phyloP scores from a whole-genome alignment of 2,329 filamentous ascomycete species.

The Parascedosporium putredinis region DNA sequence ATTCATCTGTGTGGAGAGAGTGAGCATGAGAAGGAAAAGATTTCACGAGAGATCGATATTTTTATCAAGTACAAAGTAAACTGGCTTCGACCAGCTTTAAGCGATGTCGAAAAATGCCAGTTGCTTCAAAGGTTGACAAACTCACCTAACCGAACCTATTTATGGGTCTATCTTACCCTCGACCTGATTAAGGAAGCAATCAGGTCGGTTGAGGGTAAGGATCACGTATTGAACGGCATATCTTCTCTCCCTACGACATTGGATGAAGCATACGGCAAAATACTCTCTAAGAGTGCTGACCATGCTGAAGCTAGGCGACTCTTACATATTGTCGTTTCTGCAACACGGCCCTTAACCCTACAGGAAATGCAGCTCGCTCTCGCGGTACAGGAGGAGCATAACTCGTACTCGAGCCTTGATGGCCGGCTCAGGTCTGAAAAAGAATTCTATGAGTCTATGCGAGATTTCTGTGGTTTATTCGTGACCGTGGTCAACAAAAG shows the following conservation, averaged over 20 bases:
- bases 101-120: neutral
- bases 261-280: conserved; percentile 18
- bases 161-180: neutral
- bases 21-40: neutral
- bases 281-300: conserved; percentile 14
- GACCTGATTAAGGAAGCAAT: neutral
- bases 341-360: conserved; percentile 15
- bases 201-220: no score
- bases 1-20: neutral
- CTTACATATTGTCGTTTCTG: conserved; percentile 17
- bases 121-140: neutral
- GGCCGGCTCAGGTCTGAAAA: neutral
- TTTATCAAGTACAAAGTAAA: neutral
- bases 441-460: conserved; percentile 11
- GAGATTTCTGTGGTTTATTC: conserved; percentile 23
- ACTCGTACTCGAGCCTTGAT: neutral
- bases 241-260: conserved; percentile 15
- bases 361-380: conserved; percentile 16
- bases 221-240: no score
- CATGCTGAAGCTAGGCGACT: conserved; percentile 10
- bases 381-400: neutral
- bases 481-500: conserved; percentile 16
- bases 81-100: neutral
- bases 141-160: neutral
- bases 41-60: neutral